These are phyloP conservation scores for Verticillium nubilum DNA, from an alignment of 2,329 filamentous ascomycete genomes.

Conservation along the genomic window DNA sequence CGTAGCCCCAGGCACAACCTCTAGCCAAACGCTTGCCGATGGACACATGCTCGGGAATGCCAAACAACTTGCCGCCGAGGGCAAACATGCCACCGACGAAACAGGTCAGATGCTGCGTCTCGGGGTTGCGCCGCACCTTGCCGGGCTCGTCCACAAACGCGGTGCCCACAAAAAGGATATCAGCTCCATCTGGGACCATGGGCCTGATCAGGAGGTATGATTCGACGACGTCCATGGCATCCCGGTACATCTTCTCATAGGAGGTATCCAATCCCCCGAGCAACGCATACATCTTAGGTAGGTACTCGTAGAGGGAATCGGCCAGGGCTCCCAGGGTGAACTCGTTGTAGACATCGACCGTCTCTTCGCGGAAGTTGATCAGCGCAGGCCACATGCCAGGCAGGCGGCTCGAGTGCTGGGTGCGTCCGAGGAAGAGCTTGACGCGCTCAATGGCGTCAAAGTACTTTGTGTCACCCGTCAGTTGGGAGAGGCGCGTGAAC, in stretches of 20 bases:
- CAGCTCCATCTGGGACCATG: constrained; percentile 36
- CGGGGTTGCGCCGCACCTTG: constrained; percentile 17
- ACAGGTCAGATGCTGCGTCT: constrained; percentile 42
- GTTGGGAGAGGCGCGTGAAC: constrained; percentile 66
- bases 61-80: constrained; percentile 39
- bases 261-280: constrained; percentile 49
- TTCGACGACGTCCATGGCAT: constrained; percentile 47
- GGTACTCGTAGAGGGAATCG: constrained; percentile 37
- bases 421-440: constrained; percentile 59
- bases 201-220: constrained; percentile 58
- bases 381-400: constrained; percentile 70
- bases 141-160: constrained; percentile 14
- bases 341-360: constrained; percentile 20
- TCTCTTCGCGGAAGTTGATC: constrained; percentile 52
- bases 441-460: constrained; percentile 66
- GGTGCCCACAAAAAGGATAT: constrained; percentile 47
- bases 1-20: constrained; percentile 47
- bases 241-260: constrained; percentile 53
- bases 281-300: constrained; percentile 44
- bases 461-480: constrained; percentile 70
- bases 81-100: constrained; percentile 47
- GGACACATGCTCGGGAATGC: constrained; percentile 33
- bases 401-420: constrained; percentile 60
- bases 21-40: constrained; percentile 38
- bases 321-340: constrained; percentile 33